Base-by-base conservation (phyloP, 2,329 filamentous ascomycete genomes). In the Helotiales sp. region DNA sequence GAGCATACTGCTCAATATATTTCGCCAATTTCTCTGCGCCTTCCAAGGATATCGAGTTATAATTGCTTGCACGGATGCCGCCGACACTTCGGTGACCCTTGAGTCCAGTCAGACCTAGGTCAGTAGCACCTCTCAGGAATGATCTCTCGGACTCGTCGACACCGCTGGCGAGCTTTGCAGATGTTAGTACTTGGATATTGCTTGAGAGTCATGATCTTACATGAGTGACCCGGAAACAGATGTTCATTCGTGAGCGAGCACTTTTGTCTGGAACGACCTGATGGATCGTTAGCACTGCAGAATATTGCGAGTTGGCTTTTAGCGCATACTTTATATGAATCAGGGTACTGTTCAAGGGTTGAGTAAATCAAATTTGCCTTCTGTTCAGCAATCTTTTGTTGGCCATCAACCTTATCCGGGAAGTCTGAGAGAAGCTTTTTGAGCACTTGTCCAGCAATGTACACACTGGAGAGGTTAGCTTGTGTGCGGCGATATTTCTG, bases 41-140 rank as follows among this genome's bases (percentile, higher is more conserved):
- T 38, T 84, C 81, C 0, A 88, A 70, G 0, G 88, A 74, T 40
- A 97, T 87, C 1, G 90, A 89, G 75, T 96, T 97, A 77, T 97
- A 98, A 72, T 95, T 96, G 73, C 84, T 89, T 19, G 88, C 88
- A 13, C 93, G 84, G 60, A 97, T 93, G 27, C 93, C 93, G 15
- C 91, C 90, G 1, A 98, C 88, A 59, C 83, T 89, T 60, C 93
- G 83, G 73, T 98, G 93, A 0, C 93, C 93, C 77, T 96, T 96
- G 42, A 97, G 77, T 0, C 92, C 93, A 25, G 86, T 84, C 24
- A 97, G 77, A 0, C 89, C 85, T 53, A 78, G 79, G 59, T 83
- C 82, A 59, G 88, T 84, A 1, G 86, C 88, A 48, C 89, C 85
- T 59, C 87, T 82, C 46, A 98, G 73, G 76, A 98, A 98, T 0